A percentile compares a stretch with the other conserved stretches of the same genome.
phyloP scores from a whole-genome alignment of 192 early-diverging fungal species.

The Linderina pennispora region DNA sequence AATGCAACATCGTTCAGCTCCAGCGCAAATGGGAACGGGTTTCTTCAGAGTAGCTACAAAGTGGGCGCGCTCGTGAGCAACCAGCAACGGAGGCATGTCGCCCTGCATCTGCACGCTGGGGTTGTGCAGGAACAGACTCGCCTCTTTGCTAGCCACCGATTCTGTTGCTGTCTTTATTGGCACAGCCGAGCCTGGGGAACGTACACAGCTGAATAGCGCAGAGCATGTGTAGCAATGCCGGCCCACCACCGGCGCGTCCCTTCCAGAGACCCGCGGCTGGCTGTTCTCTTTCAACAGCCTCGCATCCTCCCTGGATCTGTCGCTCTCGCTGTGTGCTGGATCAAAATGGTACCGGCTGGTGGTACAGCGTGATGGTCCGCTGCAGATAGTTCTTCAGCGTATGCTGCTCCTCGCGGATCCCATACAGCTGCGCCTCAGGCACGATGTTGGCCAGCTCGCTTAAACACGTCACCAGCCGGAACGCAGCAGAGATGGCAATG shows the following conservation, averaged over 20 bases:
- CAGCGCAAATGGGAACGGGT: conserved; percentile 43
- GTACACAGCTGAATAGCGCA: conserved; percentile 30
- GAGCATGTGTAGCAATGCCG: no score
- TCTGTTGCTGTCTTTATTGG: no score
- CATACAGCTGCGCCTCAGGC: conserved; percentile 8
- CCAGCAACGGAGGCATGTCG: conserved; percentile 13
- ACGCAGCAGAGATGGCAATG: conserved; percentile 29
- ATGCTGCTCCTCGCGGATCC: conserved; percentile 34
- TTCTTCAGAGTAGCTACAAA: conserved; percentile 33
- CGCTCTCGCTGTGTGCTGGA: neutral
- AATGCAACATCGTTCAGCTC: conserved; percentile 17
- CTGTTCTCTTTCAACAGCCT: no score
- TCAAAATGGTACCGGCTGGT: conserved; percentile 18
- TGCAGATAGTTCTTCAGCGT: conserved; percentile 24
- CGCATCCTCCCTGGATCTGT: no score
- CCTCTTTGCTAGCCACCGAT: no score
- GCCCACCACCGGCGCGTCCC: conserved; percentile 25
- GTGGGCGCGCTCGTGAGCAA: conserved; percentile 19
- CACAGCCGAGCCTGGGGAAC: conserved; percentile 5
- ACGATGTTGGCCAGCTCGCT: conserved; percentile 10
- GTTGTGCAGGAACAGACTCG: conserved; percentile 42
- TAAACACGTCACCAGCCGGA: conserved; percentile 30
- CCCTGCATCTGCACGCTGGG: conserved; percentile 30
- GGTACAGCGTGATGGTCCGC: conserved; percentile 20
- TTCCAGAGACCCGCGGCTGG: conserved; percentile 16